A percentile compares a stretch with the other conserved stretches of the same genome.
phyloP scores from a whole-genome alignment of 345 rosid genomes.

The Combretum micranthum region DNA sequence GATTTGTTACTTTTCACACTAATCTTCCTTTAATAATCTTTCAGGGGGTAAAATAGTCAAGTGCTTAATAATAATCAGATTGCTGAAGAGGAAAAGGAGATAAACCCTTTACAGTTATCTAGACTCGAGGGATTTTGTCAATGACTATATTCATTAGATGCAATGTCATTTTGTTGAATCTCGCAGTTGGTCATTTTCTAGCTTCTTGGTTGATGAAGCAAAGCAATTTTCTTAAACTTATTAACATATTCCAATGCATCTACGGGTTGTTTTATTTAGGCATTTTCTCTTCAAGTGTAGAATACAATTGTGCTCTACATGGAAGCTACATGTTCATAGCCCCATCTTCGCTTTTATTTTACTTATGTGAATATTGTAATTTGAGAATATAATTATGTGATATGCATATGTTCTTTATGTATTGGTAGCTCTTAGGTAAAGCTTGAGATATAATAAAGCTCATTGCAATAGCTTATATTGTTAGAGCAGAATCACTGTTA shows the following conservation, averaged over 20 bases:
- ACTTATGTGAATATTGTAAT: constrained; percentile 55
- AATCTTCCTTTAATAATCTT: neutral
- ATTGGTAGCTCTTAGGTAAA: neutral
- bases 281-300: constrained; percentile 35
- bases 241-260: constrained; percentile 27
- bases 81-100: neutral
- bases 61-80: neutral
- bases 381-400: constrained; percentile 19
- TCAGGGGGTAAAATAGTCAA: neutral
- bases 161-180: neutral
- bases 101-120: constrained; percentile 4
- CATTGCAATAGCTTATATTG: too few species aligned
- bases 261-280: constrained; percentile 40
- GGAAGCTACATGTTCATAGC: constrained; percentile 31
- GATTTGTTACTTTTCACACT: neutral
- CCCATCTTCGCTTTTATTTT: constrained; percentile 17
- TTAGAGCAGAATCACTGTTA: too few species aligned
- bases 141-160: constrained; percentile 1
- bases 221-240: constrained; percentile 10
- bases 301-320: constrained; percentile 18
- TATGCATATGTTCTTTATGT: constrained; percentile 17
- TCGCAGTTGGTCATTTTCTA: neutral
- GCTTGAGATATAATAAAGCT: neutral
- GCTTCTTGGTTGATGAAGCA: neutral
- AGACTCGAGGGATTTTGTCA: constrained; percentile 10